Conservation (phyloP, 208 protist genomes). For the Trypanosoma melophagium region DNA sequence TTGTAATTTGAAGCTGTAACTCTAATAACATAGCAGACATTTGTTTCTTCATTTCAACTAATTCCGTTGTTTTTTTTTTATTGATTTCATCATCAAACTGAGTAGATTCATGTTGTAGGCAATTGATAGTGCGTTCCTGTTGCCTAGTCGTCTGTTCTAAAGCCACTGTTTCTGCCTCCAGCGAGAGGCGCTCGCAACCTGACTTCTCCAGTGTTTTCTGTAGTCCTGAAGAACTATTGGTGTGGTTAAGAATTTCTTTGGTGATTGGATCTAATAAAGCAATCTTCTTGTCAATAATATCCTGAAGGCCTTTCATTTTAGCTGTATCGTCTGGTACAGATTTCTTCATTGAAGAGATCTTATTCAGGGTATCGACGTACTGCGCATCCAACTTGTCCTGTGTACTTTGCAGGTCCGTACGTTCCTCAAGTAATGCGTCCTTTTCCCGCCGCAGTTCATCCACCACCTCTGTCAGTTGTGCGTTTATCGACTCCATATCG, state of each 20-base stretch:
- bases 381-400: conserved; percentile 7
- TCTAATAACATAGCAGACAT: conserved; percentile 34
- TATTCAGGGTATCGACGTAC: conserved; percentile 11
- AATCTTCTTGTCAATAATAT: conserved; percentile 34
- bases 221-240: conserved; percentile 13
- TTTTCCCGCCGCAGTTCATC: conserved; percentile 32
- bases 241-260: conserved; percentile 18
- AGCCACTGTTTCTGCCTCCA: conserved; percentile 34
- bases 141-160: conserved; percentile 37
- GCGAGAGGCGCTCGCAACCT: conserved; percentile 23
- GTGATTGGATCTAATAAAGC: conserved; percentile 17
- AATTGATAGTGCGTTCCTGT: conserved; percentile 33
- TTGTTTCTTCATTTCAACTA: conserved; percentile 40
- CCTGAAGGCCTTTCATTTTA: conserved; percentile 16
- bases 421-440: conserved; percentile 18
- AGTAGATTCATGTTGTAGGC: conserved; percentile 32
- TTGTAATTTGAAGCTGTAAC: conserved; percentile 36
- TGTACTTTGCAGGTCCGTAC: conserved; percentile 11
- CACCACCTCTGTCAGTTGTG: conserved; percentile 19
- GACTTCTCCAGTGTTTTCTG: conserved; percentile 29
- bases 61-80: conserved; percentile 29
- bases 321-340: conserved; percentile 8
- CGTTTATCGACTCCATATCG: conserved; percentile 28
- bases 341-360: conserved; percentile 19
- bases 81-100: conserved; percentile 27